Evolutionary conservation across 495 filamentous ascomycete species (phyloP).

Genomic region (Podospora comata): DNA sequence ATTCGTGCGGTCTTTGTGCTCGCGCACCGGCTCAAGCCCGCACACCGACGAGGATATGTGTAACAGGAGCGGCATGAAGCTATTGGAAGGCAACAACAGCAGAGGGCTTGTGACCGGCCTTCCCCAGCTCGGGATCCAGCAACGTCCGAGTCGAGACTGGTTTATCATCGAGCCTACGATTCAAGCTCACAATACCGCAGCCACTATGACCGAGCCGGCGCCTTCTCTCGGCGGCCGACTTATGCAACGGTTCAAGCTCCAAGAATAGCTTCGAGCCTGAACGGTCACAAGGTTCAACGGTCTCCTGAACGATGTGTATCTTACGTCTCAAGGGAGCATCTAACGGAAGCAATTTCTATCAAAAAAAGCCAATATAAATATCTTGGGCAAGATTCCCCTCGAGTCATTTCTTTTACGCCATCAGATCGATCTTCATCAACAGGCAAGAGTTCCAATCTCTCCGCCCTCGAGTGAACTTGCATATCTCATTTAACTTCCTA

Average conservation of each 20-base stretch:
- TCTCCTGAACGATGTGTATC: neutral
- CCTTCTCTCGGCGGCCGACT: neutral
- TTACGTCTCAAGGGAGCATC: neutral
- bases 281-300: neutral
- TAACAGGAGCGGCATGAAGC: neutral
- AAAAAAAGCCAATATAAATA: neutral
- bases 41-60: neutral
- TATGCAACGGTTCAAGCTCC: neutral
- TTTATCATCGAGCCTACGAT: neutral
- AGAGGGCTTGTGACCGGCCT: neutral
- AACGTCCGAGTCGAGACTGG: neutral
- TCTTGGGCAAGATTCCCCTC: neutral
- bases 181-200: neutral
- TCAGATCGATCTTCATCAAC: neutral
- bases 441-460: neutral
- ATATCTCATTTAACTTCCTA: neutral
- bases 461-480: neutral
- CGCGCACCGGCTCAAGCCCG: neutral
- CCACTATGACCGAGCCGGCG: neutral
- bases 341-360: neutral
- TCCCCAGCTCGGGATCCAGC: conserved; percentile 14
- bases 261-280: neutral
- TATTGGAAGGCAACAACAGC: neutral
- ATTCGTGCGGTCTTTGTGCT: neutral
- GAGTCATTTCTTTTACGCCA: neutral